A percentile compares a stretch with the other conserved stretches of the same genome.
Conservation (phyloP, 129 eudicot species). For the Silybum marianum region DNA sequence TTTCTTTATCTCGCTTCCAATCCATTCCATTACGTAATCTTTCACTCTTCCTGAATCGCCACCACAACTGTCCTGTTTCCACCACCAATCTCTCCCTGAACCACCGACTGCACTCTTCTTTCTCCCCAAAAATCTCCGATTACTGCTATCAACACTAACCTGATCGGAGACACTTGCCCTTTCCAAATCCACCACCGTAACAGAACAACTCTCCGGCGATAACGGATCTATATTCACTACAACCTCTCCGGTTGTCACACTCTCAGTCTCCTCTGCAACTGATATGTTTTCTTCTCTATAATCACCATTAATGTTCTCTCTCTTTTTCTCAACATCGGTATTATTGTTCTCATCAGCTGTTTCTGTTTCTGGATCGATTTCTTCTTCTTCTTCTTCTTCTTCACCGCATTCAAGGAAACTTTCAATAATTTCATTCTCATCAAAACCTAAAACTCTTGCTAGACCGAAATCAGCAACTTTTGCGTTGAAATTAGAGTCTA, state of each 20-base stretch:
- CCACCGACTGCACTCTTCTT: conserved; percentile 56
- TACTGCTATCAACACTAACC: conserved; percentile 71
- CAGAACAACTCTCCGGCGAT: conserved; percentile 58
- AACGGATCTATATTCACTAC: conserved; percentile 57
- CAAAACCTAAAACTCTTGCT: conserved; percentile 58
- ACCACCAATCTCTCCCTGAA: conserved; percentile 94
- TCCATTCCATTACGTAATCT: conserved; percentile 99
- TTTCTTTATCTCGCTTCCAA: conserved; percentile 93
- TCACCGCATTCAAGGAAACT: conserved; percentile 52
- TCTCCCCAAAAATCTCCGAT: conserved; percentile 53
- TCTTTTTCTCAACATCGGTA: conserved; percentile 35
- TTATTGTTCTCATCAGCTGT: conserved; percentile 36
- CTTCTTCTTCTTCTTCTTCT: conserved; percentile 42
- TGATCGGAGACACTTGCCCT: conserved; percentile 69
- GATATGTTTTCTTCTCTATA: conserved; percentile 61
- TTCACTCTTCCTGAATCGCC: conserved; percentile 90
- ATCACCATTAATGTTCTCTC: conserved; percentile 22
- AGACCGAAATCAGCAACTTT: conserved; percentile 90
- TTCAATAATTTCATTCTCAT: conserved; percentile 51
- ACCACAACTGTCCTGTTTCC: conserved; percentile 83
- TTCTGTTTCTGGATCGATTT: too few relatives aligned
- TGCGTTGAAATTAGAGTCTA: conserved; percentile 71
- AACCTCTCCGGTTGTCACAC: conserved; percentile 71
- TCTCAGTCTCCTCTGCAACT: conserved; percentile 68
- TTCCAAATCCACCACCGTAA: conserved; percentile 55